Evolutionary conservation across 768 basidiomycete species (phyloP), one percentile per base, ranked within the genome.

Genomic region (Rhodotorula babjevae): DNA sequence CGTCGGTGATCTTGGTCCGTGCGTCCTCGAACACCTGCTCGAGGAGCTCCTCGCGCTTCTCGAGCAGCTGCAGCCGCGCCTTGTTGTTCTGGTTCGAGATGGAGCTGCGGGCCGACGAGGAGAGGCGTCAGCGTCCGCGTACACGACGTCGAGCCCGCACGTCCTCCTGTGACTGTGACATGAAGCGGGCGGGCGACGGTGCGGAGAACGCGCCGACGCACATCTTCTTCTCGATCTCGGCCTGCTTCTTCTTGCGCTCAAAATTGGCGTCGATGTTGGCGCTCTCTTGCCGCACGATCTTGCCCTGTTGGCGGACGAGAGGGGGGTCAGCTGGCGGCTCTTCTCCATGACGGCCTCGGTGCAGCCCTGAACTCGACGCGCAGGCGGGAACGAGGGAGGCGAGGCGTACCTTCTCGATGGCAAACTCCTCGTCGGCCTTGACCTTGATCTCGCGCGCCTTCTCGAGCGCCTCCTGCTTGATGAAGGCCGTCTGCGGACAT

Each of bases 361-460:
- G n/a, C 57, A 18, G 12, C 58, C 9, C 29, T 2, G 19, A 18
- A 3, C 18, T 19, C 7, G 19, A 40, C 19, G 27, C 19, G 49
- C 42, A 18, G 9, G 10, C 23, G 10, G 27, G 19, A 49, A 3
- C 47, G 21, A 46, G 14, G 14, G 14, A 46, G 14, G 6, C 21
- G 21, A 9, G 36, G 71, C 81, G 31, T 63, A 83, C 94, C 87
- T 99, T 99, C 82, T 99, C 96, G 76, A 99, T 98, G 29, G 95
- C 90, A 80, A 98, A 98, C 83, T 99, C 95, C 81, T 98, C 94
- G 73, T 99, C 93, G 0, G 96, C 95, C 82, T 99, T 99, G 71
- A 97, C 92, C 75, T 86, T 89, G 72, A 99, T 93, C 83, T 99
- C 96, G 15, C 96, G 85, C 1, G 93, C 94, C 83, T 99, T 99